Conservation (phyloP, 2,329 filamentous ascomycete species). For the Mycogone perniciosa region DNA sequence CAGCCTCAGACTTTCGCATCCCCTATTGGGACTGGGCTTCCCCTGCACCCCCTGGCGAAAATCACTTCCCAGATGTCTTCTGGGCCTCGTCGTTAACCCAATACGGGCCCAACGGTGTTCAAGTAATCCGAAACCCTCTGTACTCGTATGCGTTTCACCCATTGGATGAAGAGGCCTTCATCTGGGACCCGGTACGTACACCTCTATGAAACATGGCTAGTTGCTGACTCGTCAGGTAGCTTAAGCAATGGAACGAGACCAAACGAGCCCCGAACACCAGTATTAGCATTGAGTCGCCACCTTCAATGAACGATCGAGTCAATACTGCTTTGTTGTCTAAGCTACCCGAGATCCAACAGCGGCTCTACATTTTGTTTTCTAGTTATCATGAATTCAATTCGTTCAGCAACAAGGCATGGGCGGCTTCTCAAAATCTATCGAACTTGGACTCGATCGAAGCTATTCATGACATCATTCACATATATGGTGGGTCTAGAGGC, state of each 20-base stretch:
- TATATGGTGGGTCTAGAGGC: slow-evolving; percentile 51
- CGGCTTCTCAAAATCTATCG: slow-evolving; percentile 37
- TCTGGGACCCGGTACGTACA: slow-evolving; percentile 50
- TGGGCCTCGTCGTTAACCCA: slow-evolving; percentile 46
- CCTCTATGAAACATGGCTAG: not conserved
- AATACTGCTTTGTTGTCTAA: slow-evolving; percentile 39
- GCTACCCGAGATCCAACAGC: slow-evolving; percentile 49
- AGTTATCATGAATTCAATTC: slow-evolving; percentile 61
- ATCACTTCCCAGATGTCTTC: slow-evolving; percentile 38
- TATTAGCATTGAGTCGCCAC: slow-evolving; percentile 23
- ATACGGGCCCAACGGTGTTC: slow-evolving; percentile 49
- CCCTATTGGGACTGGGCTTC: slow-evolving; percentile 57
- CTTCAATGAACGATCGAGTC: slow-evolving; percentile 55
- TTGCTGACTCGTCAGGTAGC: slow-evolving; percentile 32
- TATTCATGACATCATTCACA: slow-evolving; percentile 58
- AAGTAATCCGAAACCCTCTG: slow-evolving; percentile 55
- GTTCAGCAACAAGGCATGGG: slow-evolving; percentile 64
- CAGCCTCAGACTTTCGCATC: slow-evolving; percentile 46
- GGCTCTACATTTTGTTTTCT: slow-evolving; percentile 62
- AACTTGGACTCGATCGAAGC: slow-evolving; percentile 60
- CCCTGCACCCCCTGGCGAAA: slow-evolving; percentile 40
- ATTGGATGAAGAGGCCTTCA: slow-evolving; percentile 51
- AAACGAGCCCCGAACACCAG: slow-evolving; percentile 45
- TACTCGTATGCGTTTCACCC: slow-evolving; percentile 56
- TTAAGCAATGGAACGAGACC: slow-evolving; percentile 54